A percentile compares a stretch with the other conserved stretches of the same genome.
These are phyloP conservation scores for Zasmidium cellare DNA, from an alignment of 2,329 filamentous ascomycete genomes.

Conservation along the genomic window DNA sequence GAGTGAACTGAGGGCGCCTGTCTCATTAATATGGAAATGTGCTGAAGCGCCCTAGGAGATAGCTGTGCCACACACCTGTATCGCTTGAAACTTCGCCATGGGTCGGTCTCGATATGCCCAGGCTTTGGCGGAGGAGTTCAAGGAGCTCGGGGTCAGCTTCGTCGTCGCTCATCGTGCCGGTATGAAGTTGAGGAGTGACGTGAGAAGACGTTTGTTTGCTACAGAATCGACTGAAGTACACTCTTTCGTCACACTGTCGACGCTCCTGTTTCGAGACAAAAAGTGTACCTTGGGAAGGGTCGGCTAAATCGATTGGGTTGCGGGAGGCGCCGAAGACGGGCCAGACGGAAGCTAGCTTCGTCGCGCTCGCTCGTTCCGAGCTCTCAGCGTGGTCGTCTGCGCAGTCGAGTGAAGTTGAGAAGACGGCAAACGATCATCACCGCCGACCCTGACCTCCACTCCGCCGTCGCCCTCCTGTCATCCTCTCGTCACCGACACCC, in stretches of 20 bases:
- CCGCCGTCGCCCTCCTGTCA: background rate
- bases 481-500: background rate
- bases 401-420: background rate
- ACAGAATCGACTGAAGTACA: background rate
- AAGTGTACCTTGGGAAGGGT: too few relatives aligned
- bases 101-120: slow-evolving; percentile 46
- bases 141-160: slow-evolving; percentile 87
- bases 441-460: background rate
- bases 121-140: slow-evolving; percentile 78
- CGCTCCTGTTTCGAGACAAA: too few relatives aligned
- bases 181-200: background rate
- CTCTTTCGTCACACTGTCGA: too few relatives aligned
- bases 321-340: background rate
- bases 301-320: too few relatives aligned
- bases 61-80: slow-evolving; percentile 28
- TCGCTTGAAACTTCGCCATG: slow-evolving; percentile 30
- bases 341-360: background rate
- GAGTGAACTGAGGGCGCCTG: background rate
- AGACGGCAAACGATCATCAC: background rate
- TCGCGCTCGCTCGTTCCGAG: too few relatives aligned
- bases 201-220: background rate
- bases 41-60: slow-evolving; percentile 2
- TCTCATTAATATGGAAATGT: background rate
- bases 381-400: too few relatives aligned
- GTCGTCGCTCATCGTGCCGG: slow-evolving; percentile 76